These are phyloP conservation scores for Lipomyces yamadae DNA, from an alignment of 805 yeast genomes.

Conservation along the genomic window DNA sequence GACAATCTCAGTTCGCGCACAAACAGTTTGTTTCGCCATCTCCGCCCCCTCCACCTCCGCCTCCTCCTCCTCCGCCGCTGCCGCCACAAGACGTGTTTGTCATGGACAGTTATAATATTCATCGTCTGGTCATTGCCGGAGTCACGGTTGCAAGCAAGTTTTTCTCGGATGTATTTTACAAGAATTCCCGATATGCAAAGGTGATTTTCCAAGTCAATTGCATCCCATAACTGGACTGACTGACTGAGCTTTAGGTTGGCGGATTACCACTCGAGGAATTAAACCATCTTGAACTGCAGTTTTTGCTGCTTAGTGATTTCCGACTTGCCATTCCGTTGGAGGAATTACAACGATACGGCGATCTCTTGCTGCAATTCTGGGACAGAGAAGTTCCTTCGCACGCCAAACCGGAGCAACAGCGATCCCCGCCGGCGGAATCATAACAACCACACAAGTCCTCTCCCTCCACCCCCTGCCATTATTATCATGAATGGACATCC, in stretches of 20 bases:
- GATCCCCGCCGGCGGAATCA: neutral
- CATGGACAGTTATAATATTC: conserved; percentile 95
- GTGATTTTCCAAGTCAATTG: conserved; percentile 24
- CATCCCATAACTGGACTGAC: neutral
- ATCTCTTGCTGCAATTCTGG: conserved; percentile 83
- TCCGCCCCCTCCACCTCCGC: conserved; percentile 49
- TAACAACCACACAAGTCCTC: neutral
- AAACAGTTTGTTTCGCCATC: conserved; percentile 21
- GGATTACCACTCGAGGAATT: conserved; percentile 92
- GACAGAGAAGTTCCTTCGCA: conserved; percentile 50
- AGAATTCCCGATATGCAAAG: conserved; percentile 90
- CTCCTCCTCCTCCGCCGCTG: conserved; percentile 48
- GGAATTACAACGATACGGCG: conserved; percentile 90
- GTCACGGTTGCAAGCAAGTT: conserved; percentile 95
- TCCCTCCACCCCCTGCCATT: too few relatives aligned
- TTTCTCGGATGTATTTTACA: conserved; percentile 91
- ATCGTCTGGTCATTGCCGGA: conserved; percentile 90
- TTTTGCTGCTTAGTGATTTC: conserved; percentile 81
- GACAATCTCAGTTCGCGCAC: conserved; percentile 23
- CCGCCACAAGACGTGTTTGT: conserved; percentile 60
- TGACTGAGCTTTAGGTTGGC: conserved; percentile 56
- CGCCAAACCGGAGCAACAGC: neutral
- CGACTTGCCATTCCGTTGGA: conserved; percentile 84
- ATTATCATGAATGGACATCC: neutral
- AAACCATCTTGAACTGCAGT: conserved; percentile 89